Base-by-base conservation (phyloP, 2,329 filamentous ascomycete genomes). In the Periconia sp. region DNA sequence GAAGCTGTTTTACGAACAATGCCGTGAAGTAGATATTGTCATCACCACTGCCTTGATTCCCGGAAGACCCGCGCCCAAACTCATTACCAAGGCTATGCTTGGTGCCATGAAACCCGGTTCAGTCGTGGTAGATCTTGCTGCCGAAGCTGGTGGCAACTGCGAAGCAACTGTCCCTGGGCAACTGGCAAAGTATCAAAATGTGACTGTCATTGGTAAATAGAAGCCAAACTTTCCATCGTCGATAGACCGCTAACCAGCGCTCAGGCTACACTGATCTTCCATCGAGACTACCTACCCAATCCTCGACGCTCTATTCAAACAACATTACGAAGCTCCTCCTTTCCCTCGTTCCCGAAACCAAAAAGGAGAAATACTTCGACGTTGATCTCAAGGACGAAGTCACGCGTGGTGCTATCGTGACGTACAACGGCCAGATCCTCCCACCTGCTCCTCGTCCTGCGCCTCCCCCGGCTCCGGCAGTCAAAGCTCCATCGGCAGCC, bases 31-130 rank as follows among this genome's bases (percentile, higher is more conserved):
- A 48, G 91, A 96, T 73, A 96, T 96, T 58, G 89, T 96, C 56
- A 89, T 96, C 69, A 96, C 91, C 1, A 96, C 92, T 1, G 92
- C 92, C n/a, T 75, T 96, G 63, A 96, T 96, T 55, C 92, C 92
- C 0, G 92, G 91, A 52, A 88, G 83, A 62, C 88, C 88, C 27
- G 91, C 91, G 0, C 92, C 92, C 0, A 93, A 88, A 65, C 79
- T 96, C 30, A 92, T 96, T 64, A 92, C 88, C 5, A 89, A 90
- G 73, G 82, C 84, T 62, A 91, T 91, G 84, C 80, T 93, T 27
- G 82, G 87, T 60, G 86, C 88, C 43, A 96, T 96, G 91, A 95
- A 90, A 71, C 91, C 91, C 2, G 92, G 92, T 19, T 94, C 90
- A 2, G 89, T 96, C 3, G 81, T 96, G 64, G 91, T 96, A 9